Conservation (phyloP, 768 basidiomycete species). For the Boletellus ananiceps region DNA sequence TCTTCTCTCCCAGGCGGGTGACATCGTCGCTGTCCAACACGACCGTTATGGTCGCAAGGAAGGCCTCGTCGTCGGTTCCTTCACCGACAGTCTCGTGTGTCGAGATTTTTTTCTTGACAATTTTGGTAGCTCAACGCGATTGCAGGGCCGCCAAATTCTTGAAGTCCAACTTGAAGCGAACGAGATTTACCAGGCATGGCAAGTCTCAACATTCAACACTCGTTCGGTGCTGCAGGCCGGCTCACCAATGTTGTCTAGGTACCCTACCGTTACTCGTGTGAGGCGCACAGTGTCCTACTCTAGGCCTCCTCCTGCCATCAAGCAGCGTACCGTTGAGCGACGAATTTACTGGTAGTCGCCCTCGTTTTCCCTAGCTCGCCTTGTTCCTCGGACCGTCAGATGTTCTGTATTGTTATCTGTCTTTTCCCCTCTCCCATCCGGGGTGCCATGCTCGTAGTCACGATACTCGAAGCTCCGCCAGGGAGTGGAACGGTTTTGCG, state of each 20-base stretch:
- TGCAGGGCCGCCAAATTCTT: constrained; percentile 75
- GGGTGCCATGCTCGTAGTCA: constrained; percentile 29
- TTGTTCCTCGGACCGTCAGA: constrained; percentile 17
- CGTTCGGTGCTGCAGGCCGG: not conserved
- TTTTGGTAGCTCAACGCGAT: not conserved
- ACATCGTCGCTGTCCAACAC: constrained; percentile 74
- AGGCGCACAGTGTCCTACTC: constrained; percentile 65
- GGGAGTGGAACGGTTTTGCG: constrained; percentile 30
- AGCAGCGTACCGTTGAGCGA: constrained; percentile 65
- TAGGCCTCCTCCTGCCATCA: constrained; percentile 39
- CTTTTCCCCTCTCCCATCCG: constrained; percentile 1
- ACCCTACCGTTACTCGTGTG: constrained; percentile 76
- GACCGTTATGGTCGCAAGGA: constrained; percentile 61
- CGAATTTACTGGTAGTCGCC: constrained; percentile 64
- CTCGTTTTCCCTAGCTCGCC: not conserved
- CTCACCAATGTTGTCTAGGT: constrained; percentile 39
- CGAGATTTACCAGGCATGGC: constrained; percentile 69
- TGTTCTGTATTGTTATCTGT: constrained; percentile 34
- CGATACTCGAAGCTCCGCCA: constrained; percentile 51
- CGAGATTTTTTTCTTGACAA: not conserved
- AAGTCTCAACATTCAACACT: constrained; percentile 5
- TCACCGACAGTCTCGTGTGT: constrained; percentile 65
- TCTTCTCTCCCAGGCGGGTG: constrained; percentile 53
- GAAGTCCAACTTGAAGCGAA: constrained; percentile 74
- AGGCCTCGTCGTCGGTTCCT: constrained; percentile 75